Evolutionary conservation across 2,329 filamentous ascomycete genomes (phyloP).

Genomic region (Delphinella strobiligena): DNA sequence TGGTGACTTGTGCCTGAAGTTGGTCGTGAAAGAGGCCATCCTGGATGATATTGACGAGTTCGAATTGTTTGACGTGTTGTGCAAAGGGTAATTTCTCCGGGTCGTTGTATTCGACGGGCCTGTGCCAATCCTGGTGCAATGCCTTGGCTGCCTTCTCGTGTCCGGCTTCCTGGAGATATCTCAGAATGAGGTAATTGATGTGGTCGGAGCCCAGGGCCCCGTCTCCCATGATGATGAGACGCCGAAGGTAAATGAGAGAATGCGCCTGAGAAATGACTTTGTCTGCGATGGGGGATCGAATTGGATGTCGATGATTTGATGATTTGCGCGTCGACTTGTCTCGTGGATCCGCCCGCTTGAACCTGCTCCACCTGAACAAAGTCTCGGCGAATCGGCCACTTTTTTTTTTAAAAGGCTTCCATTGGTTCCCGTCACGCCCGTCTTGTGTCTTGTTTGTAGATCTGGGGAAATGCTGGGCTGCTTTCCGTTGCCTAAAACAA

Average conservation of each 20-base stretch:
- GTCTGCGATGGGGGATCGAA: not conserved
- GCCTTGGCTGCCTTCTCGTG: constrained; percentile 35
- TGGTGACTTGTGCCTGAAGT: constrained; percentile 12
- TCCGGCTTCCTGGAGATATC: constrained; percentile 35
- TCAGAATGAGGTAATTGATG: constrained; percentile 59
- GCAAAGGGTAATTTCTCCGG: constrained; percentile 51
- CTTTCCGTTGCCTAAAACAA: no score
- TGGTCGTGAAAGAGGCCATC: constrained; percentile 45
- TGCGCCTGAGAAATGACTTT: not conserved
- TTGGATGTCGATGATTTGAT: not conserved
- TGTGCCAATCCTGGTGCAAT: constrained; percentile 50
- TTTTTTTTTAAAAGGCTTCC: no score
- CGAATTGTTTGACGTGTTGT: constrained; percentile 44
- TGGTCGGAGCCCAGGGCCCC: constrained; percentile 45
- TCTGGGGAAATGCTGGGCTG: no score
- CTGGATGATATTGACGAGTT: constrained; percentile 50
- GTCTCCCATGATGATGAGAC: constrained; percentile 21
- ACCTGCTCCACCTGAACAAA: not conserved
- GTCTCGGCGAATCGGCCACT: no score
- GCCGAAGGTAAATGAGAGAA: not conserved
- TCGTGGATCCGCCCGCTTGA: not conserved
- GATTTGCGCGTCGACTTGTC: not conserved
- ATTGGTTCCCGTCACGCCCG: no score
- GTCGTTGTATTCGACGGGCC: constrained; percentile 29
- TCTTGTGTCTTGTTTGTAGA: no score